A percentile compares a stretch with the other conserved stretches of the same genome.
Conservation (phyloP, 805 yeast genomes). For the Suhomyces xylopsoci region DNA sequence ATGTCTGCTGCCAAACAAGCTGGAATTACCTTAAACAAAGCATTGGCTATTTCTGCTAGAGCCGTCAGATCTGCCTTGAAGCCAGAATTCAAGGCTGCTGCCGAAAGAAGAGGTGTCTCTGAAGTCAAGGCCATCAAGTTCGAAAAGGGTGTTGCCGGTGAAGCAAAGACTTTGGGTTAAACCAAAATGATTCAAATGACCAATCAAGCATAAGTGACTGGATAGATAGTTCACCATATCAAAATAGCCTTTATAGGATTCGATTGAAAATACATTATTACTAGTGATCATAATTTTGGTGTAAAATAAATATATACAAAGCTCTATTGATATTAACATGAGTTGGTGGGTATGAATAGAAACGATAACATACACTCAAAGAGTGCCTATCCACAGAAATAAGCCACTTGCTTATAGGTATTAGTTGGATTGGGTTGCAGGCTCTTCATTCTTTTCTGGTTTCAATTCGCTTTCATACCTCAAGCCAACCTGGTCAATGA, state of each 20-base stretch:
- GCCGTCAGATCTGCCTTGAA: conserved; percentile 85
- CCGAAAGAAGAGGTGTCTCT: conserved; percentile 65
- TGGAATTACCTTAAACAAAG: conserved; percentile 68
- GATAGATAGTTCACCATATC: not conserved
- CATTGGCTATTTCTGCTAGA: conserved; percentile 86
- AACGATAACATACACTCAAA: not conserved
- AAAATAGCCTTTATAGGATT: not conserved
- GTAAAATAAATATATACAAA: not conserved
- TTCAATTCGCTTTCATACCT: conserved; percentile 8
- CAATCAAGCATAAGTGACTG: not conserved
- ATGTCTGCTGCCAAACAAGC: conserved; percentile 52
- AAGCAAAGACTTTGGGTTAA: conserved; percentile 36
- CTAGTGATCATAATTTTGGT: not conserved
- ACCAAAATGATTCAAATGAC: conserved; percentile 8
- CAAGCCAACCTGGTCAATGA: conserved; percentile 25
- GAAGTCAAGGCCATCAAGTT: conserved; percentile 73
- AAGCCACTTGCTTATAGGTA: not conserved
- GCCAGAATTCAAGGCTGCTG: conserved; percentile 74
- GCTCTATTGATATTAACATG: not conserved
- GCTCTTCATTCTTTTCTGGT: not conserved
- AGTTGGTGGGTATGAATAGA: not conserved
- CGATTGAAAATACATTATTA: not conserved
- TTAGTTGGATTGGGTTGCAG: not conserved
- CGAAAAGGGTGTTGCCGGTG: conserved; percentile 60
- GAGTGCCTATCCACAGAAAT: not conserved